phyloP scores from a whole-genome alignment of 345 rosid species.

The Aurinia saxatilis region DNA sequence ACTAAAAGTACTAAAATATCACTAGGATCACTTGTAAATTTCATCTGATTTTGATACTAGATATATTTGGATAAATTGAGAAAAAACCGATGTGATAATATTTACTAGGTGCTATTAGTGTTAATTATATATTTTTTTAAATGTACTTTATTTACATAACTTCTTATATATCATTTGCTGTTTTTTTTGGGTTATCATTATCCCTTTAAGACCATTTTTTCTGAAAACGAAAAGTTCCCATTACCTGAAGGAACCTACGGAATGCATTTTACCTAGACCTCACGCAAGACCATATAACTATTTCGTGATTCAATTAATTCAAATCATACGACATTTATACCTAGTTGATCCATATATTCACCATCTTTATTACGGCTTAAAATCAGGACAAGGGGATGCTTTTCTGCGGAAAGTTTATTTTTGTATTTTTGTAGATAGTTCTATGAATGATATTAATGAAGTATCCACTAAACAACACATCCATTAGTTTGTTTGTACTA shows the following conservation, averaged over 20 bases:
- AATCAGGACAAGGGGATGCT: slow-evolving; percentile 25
- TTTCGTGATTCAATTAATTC: neutral
- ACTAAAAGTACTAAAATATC: too few relatives aligned
- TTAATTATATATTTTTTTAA: too few relatives aligned
- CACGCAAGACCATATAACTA: neutral
- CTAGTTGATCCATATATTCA: neutral
- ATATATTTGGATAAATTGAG: too few relatives aligned
- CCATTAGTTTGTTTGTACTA: neutral
- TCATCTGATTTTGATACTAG: too few relatives aligned
- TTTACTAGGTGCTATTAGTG: too few relatives aligned
- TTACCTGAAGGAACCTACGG: neutral
- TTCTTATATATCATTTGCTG: too few relatives aligned
- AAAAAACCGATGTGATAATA: too few relatives aligned
- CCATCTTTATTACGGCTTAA: slow-evolving; percentile 13
- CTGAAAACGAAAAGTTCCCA: neutral
- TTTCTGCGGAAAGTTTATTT: slow-evolving; percentile 17
- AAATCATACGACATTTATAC: neutral
- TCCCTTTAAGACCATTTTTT: neutral
- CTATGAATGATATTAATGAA: slow-evolving; percentile 8
- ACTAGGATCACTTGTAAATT: too few relatives aligned
- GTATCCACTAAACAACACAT: neutral
- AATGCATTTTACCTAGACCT: neutral
- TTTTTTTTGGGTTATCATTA: neutral
- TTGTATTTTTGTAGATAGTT: slow-evolving; percentile 10
- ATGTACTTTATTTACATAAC: too few relatives aligned